phyloP scores from a whole-genome alignment of 2,329 filamentous ascomycete genomes.

The Coniochaeta hoffmannii region DNA sequence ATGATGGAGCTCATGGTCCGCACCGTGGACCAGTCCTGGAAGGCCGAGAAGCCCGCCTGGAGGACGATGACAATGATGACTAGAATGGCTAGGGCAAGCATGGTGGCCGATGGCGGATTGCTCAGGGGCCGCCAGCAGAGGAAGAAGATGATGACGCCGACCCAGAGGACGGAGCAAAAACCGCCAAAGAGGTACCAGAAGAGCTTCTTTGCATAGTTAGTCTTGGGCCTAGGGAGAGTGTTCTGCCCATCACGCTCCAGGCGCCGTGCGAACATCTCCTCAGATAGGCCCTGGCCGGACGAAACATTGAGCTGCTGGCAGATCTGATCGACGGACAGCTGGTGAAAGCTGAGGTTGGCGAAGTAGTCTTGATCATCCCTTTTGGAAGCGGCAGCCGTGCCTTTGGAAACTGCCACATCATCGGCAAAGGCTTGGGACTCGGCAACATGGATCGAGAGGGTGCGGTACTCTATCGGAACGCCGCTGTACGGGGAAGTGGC shows the following conservation, averaged over 20 bases:
- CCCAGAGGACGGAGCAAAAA: slow-evolving; percentile 39
- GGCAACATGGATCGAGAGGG: slow-evolving; percentile 30
- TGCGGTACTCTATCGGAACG: slow-evolving; percentile 32
- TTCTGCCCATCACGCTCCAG: slow-evolving; percentile 33
- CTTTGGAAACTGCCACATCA: slow-evolving; percentile 6
- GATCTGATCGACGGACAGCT: slow-evolving; percentile 24
- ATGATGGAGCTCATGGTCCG: slow-evolving; percentile 75
- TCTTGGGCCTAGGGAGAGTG: slow-evolving; percentile 30
- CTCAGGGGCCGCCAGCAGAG: slow-evolving; percentile 39
- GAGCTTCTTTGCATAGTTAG: slow-evolving; percentile 33
- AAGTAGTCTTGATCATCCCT: slow-evolving; percentile 35
- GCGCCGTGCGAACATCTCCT: slow-evolving; percentile 22
- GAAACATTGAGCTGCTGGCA: slow-evolving; percentile 32
- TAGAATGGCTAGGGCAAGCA: slow-evolving; percentile 63
- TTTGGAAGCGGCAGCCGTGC: slow-evolving; percentile 18
- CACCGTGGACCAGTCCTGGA: slow-evolving; percentile 69
- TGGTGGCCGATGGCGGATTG: slow-evolving; percentile 31
- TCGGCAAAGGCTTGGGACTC: slow-evolving; percentile 25
- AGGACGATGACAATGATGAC: slow-evolving; percentile 62
- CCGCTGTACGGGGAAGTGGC: slow-evolving; percentile 24
- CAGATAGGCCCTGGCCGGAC: slow-evolving; percentile 25
- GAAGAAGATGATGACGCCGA: slow-evolving; percentile 39
- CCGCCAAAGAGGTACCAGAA: slow-evolving; percentile 37
- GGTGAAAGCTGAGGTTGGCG: slow-evolving; percentile 29
- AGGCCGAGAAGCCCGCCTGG: slow-evolving; percentile 62